Evolutionary conservation across 306 rosid genomes (phyloP).

Genomic region (Vigna unguiculata): DNA sequence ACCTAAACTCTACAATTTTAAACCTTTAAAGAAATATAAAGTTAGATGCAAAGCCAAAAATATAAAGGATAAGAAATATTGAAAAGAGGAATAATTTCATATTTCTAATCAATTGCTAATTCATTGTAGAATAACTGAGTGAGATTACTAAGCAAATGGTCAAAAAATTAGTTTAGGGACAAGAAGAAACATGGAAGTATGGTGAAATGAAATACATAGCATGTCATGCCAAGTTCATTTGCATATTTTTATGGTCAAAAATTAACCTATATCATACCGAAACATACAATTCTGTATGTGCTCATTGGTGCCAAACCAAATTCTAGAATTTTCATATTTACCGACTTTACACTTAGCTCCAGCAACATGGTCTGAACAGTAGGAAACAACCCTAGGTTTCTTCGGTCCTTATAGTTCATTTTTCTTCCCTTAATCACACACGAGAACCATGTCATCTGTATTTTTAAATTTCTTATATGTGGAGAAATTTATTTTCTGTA

Average conservation of each 20-base stretch:
- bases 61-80: not conserved
- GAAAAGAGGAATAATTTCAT: not conserved
- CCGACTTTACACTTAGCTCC: not conserved
- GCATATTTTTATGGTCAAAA: not conserved
- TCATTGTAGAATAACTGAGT: not conserved
- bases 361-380: not conserved
- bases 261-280: not conserved
- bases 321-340: not conserved
- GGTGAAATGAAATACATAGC: not conserved
- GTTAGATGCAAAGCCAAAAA: not conserved
- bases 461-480: not conserved
- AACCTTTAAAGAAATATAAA: not conserved
- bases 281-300: not conserved
- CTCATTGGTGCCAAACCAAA: not conserved
- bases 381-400: not conserved
- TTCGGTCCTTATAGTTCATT: not conserved
- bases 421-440: not conserved
- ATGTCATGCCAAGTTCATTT: not conserved
- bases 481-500: not conserved
- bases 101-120: not conserved
- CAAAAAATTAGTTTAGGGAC: not conserved
- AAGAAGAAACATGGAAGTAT: not conserved
- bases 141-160: not conserved
- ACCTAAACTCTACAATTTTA: slow-evolving; percentile 4
- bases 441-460: not conserved